These are phyloP conservation scores for Zygoascus sp. DNA, from an alignment of 1,139 yeast genomes.

Conservation along the genomic window DNA sequence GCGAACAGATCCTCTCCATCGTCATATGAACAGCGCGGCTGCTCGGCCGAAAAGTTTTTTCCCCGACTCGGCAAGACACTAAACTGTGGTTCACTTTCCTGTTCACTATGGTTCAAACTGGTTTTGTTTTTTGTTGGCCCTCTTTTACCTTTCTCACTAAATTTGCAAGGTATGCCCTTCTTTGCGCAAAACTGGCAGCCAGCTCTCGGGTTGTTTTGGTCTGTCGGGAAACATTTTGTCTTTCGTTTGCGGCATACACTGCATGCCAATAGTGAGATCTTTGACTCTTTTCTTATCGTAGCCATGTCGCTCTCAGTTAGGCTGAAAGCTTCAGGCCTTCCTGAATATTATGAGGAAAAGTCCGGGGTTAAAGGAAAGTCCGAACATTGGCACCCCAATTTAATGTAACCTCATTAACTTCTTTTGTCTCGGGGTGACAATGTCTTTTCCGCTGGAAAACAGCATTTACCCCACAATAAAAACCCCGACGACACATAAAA, in stretches of 20 bases:
- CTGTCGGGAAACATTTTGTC: constrained; percentile 2
- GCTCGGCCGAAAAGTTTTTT: not conserved
- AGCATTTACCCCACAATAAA: too few relatives aligned
- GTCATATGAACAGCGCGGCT: too few relatives aligned
- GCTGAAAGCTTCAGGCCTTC: too few relatives aligned
- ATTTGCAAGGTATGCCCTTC: constrained; percentile 3
- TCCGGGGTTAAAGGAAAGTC: not conserved
- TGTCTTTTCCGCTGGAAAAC: too few relatives aligned
- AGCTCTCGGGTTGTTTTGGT: not conserved
- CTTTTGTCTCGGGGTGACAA: not conserved
- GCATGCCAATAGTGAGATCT: constrained; percentile 9
- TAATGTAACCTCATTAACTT: not conserved
- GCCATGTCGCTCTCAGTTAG: too few relatives aligned
- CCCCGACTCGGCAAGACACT: not conserved
- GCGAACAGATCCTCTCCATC: not conserved
- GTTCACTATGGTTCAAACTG: not conserved
- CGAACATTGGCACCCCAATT: not conserved
- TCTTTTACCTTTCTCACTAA: constrained; percentile 8
- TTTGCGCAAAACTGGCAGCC: constrained; percentile 6
- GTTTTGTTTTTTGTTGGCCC: constrained; percentile 8
- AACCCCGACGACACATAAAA: too few relatives aligned
- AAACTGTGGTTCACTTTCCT: not conserved
- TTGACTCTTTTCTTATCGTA: not conserved
- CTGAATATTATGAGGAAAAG: not conserved
- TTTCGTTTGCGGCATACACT: constrained; percentile 9